Conservation (phyloP, 192 early-diverging fungal genomes). For the Coemansia umbellata region DNA sequence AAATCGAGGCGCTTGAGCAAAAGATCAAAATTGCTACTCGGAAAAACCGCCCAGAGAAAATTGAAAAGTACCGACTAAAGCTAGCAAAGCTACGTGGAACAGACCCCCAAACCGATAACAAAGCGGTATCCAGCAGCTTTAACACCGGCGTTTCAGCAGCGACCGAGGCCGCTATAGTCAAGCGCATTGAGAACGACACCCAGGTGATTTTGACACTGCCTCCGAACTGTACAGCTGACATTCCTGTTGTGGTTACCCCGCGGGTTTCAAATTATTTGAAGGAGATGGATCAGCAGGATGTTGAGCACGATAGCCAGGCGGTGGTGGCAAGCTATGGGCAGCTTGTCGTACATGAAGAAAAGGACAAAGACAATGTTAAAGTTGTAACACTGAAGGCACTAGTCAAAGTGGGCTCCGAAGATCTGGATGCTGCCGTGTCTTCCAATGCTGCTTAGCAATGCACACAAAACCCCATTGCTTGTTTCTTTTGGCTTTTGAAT, state of each 20-base stretch:
- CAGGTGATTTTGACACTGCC: constrained; percentile 31
- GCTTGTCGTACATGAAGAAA: constrained; percentile 41
- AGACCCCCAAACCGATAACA: background rate
- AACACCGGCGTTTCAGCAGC: background rate
- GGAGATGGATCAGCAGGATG: too few relatives aligned
- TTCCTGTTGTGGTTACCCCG: constrained; percentile 30
- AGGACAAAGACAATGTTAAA: constrained; percentile 52
- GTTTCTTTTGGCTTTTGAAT: too few relatives aligned
- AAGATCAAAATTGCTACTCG: constrained; percentile 94
- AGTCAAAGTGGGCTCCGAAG: background rate
- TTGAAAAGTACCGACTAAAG: constrained; percentile 74
- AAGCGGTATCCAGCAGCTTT: background rate
- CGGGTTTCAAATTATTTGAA: too few relatives aligned
- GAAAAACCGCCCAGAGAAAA: constrained; percentile 85
- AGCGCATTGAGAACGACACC: constrained; percentile 25
- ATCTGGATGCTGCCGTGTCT: too few relatives aligned
- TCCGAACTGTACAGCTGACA: constrained; percentile 20
- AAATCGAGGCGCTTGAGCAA: constrained; percentile 94
- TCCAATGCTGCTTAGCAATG: too few relatives aligned
- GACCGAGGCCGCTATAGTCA: constrained; percentile 3
- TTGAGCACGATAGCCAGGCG: background rate
- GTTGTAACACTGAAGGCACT: constrained; percentile 21
- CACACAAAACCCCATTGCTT: too few relatives aligned
- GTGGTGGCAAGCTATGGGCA: background rate
- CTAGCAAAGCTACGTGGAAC: constrained; percentile 62